Evolutionary conservation across 495 filamentous ascomycete genomes (phyloP).

Genomic region (Hypoxylon subgilvum): DNA sequence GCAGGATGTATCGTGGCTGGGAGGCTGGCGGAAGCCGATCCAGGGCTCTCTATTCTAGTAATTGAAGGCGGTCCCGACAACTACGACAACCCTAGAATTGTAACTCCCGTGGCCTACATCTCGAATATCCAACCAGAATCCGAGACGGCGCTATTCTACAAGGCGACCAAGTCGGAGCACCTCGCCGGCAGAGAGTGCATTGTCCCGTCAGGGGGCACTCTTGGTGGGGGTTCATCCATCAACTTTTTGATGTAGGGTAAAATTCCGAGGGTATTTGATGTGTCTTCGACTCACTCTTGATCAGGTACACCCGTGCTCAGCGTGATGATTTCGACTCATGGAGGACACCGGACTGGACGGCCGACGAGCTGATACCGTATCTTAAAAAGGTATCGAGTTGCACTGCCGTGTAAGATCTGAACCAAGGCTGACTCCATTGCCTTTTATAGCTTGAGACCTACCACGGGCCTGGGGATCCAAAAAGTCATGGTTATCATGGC

Average conservation of each 20-base stretch:
- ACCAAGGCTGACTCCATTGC: background rate
- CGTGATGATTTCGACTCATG: slow-evolving; percentile 58
- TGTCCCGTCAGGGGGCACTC: slow-evolving; percentile 58
- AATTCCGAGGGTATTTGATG: too few relatives aligned
- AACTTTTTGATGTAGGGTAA: slow-evolving; percentile 63
- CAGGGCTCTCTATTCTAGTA: slow-evolving; percentile 48
- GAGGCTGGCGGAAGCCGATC: slow-evolving; percentile 49
- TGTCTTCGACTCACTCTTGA: too few relatives aligned
- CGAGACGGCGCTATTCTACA: slow-evolving; percentile 47
- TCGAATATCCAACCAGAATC: slow-evolving; percentile 43
- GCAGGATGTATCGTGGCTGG: slow-evolving; percentile 52
- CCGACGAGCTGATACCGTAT: slow-evolving; percentile 57
- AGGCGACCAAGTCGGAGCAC: slow-evolving; percentile 41
- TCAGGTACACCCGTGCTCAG: slow-evolving; percentile 45
- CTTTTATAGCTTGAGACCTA: slow-evolving; percentile 55
- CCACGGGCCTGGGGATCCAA: slow-evolving; percentile 47
- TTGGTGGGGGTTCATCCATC: slow-evolving; percentile 66
- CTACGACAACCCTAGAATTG: slow-evolving; percentile 41
- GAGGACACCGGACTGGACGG: slow-evolving; percentile 58
- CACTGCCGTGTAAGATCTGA: background rate
- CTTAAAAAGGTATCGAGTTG: slow-evolving; percentile 55
- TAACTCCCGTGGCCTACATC: slow-evolving; percentile 44
- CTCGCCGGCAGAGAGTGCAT: slow-evolving; percentile 55
- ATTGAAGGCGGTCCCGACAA: slow-evolving; percentile 51
- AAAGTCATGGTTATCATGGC: slow-evolving; percentile 55